Base-by-base conservation (phyloP, 192 early-diverging fungal species). In the Podila horticola region DNA sequence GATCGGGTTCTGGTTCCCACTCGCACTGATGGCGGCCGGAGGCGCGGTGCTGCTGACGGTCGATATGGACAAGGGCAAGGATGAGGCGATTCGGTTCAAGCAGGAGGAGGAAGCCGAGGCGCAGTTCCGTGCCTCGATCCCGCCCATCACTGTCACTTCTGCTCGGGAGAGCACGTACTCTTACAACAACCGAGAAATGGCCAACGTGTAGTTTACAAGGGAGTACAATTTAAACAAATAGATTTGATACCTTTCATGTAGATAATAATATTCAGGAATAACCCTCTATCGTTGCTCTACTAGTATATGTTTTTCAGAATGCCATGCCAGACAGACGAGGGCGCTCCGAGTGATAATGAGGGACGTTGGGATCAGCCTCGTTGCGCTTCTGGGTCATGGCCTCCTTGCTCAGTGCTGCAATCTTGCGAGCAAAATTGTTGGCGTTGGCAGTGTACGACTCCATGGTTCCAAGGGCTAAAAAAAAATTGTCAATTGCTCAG, bases 61-160 rank as follows among this genome's bases (percentile, higher is more conserved):
- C 2, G 79, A 92, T 61, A 69, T 85, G 31, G 72, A 84, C 65
- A 90, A 89, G 72, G 91, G 88, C 22, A 87, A 85, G 61, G 58
- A 77, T 19, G 86, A 89, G 48, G 88, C 85, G 5, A 65, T 65
- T 29, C n/a, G 38, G 2, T 73, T 63, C 50, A 68, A 48, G 19
- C 31, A 41, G 24, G 48, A 61, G 6, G 31, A 81, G 19, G 17
- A 41, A 7, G 66, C 66, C 1, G 72, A 69, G 26, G 60, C n/a
- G 17, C 66, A 24, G 6, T 28, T 64, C 10, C 12, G 65, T 49
- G 33, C 51, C 11, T 72, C 70, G 0, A 72, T 79, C 13, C 76
- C 76, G 0, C 65, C 70, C 1, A 71, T 79, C 22, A 79, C 61
- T 2, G 58, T 79, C 4, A 79, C 76, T 1, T 0, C 2, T 5